Evolutionary conservation across 2,329 filamentous ascomycete genomes (phyloP).

Genomic region (Penicillium brevicompactum): DNA sequence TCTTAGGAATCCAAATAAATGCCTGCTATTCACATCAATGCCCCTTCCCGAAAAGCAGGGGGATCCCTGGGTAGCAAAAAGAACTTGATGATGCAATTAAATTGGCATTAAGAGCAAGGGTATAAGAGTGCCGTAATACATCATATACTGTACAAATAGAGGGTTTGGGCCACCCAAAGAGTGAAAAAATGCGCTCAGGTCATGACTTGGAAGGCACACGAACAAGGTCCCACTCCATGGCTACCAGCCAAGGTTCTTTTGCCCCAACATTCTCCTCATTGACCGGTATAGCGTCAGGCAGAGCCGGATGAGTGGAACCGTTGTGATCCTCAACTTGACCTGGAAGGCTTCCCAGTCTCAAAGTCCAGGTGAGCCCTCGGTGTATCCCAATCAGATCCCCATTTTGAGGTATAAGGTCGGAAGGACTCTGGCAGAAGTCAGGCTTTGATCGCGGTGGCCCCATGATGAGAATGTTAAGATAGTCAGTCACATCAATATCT

Average conservation of each 20-base stretch:
- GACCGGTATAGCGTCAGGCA: neutral
- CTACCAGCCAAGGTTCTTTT: constrained; percentile 37
- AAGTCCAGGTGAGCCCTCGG: constrained; percentile 38
- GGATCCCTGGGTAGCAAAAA: neutral
- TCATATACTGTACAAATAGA: neutral
- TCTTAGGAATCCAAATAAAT: too few relatives aligned
- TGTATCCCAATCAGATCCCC: constrained; percentile 34
- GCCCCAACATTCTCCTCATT: neutral
- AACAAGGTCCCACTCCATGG: constrained; percentile 44
- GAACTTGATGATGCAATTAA: neutral
- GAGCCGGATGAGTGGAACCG: neutral
- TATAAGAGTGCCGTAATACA: neutral
- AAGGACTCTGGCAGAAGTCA: neutral
- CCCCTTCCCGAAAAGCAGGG: too few relatives aligned
- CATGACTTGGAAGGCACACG: constrained; percentile 1
- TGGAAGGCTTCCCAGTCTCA: constrained; percentile 24
- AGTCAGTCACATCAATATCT: neutral
- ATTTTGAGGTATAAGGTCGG: constrained; percentile 3
- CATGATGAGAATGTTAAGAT: constrained; percentile 31
- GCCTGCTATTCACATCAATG: too few relatives aligned
- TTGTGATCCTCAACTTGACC: neutral
- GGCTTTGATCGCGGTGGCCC: constrained; percentile 26
- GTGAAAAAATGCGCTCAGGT: neutral
- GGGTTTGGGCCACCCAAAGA: too few relatives aligned
- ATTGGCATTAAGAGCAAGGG: neutral